Evolutionary conservation across 257 asterid species (phyloP).

Genomic region (Salvia rosmarinus): DNA sequence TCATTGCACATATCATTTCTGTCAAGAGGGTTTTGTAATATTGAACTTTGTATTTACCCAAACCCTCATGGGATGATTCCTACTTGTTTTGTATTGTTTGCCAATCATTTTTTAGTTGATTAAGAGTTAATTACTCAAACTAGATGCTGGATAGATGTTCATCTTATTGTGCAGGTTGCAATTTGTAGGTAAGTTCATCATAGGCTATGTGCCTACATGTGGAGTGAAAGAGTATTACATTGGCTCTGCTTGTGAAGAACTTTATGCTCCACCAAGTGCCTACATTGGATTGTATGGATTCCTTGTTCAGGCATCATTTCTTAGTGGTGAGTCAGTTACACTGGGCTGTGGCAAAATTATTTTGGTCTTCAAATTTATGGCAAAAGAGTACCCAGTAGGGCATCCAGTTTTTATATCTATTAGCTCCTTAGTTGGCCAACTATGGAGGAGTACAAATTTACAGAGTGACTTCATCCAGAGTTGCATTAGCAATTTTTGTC

Average conservation of each 20-base stretch:
- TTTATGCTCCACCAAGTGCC: slow-evolving; percentile 96
- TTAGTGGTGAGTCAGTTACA: slow-evolving; percentile 71
- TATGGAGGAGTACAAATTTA: not conserved
- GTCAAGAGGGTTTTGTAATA: too few relatives aligned
- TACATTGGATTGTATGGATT: slow-evolving; percentile 84
- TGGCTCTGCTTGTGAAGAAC: slow-evolving; percentile 90
- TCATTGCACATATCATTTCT: not conserved
- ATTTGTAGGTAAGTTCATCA: slow-evolving; percentile 74
- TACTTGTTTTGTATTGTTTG: not conserved
- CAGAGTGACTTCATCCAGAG: not conserved
- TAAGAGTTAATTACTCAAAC: slow-evolving; percentile 13
- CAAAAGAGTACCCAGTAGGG: slow-evolving; percentile 3
- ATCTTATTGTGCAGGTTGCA: slow-evolving; percentile 25
- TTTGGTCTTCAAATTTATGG: not conserved
- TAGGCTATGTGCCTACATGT: slow-evolving; percentile 80
- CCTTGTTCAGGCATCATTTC: slow-evolving; percentile 86
- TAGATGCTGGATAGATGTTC: slow-evolving; percentile 26
- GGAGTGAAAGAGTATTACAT: slow-evolving; percentile 93
- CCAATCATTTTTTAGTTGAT: not conserved
- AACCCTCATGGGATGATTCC: not conserved
- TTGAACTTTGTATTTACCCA: not conserved
- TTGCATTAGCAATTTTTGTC: not conserved
- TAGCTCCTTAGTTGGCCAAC: not conserved
- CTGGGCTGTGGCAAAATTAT: slow-evolving; percentile 11
- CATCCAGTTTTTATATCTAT: slow-evolving; percentile 4